phyloP scores from a whole-genome alignment of 2,329 filamentous ascomycete species.

The Aspergillus terreus region DNA sequence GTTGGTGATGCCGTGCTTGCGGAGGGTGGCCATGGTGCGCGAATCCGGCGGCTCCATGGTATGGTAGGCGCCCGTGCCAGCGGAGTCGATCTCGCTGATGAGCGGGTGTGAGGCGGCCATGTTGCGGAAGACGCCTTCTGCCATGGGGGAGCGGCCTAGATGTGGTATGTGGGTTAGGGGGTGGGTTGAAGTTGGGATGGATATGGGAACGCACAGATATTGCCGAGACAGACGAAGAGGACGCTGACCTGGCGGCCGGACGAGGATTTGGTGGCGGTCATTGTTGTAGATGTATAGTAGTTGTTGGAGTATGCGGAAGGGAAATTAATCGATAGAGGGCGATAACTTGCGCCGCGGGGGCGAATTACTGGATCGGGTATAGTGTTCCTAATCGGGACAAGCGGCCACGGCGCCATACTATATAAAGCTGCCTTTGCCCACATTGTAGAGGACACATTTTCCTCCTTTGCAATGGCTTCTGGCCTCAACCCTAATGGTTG shows the following conservation, averaged over 20 bases:
- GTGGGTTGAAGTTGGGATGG: neutral
- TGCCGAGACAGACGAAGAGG: slow-evolving; percentile 93
- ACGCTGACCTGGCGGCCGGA: slow-evolving; percentile 56
- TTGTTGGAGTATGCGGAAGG: neutral
- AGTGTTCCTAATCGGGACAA: no score
- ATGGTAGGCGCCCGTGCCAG: slow-evolving; percentile 88
- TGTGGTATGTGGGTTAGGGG: slow-evolving; percentile 4
- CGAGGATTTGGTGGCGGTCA: slow-evolving; percentile 19
- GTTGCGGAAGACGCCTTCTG: slow-evolving; percentile 84
- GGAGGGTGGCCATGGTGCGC: slow-evolving; percentile 76
- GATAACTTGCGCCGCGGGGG: no score
- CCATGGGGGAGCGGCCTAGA: slow-evolving; percentile 77
- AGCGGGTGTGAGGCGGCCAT: slow-evolving; percentile 57
- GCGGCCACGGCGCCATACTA: no score
- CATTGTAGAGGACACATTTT: no score
- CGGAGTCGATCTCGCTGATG: slow-evolving; percentile 74
- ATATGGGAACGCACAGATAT: slow-evolving; percentile 65
- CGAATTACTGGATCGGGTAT: no score
- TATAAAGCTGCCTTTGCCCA: no score
- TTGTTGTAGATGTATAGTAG: slow-evolving; percentile 5
- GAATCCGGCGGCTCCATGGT: slow-evolving; percentile 71
- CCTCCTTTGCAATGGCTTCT: no score
- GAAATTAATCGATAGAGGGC: no score
- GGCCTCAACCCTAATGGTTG: no score
- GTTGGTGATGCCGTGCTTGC: slow-evolving; percentile 67